Evolutionary conservation across 306 rosid genomes (phyloP).

Genomic region (Argentina anserina): DNA sequence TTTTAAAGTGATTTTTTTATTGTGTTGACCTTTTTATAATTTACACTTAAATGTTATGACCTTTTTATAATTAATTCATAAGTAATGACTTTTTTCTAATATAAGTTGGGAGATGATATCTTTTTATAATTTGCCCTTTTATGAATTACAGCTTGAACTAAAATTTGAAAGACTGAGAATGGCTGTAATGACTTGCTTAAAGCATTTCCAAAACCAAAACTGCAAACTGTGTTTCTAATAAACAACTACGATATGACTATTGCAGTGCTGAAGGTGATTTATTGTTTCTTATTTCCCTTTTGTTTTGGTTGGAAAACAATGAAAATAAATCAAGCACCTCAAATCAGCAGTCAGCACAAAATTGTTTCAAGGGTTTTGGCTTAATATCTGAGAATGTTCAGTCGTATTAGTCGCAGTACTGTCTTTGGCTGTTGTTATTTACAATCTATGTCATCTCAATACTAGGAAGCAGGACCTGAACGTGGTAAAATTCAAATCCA

Average conservation of each 20-base stretch:
- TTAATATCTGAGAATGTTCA: not conserved
- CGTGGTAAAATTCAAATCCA: constrained; percentile 89
- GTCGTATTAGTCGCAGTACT: not conserved
- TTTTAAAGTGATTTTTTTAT: no score
- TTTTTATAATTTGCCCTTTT: no score
- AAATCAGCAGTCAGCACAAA: constrained; percentile 3
- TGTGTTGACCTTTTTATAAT: no score
- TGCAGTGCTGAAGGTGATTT: constrained; percentile 74
- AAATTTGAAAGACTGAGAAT: no score
- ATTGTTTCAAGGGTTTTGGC: not conserved
- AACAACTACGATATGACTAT: constrained; percentile 97
- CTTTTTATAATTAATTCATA: no score
- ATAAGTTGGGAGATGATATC: no score
- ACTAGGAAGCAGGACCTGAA: constrained; percentile 86
- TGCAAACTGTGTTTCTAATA: constrained; percentile 80
- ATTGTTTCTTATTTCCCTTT: constrained; percentile 17
- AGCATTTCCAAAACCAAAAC: constrained; percentile 66
- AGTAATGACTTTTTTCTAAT: no score
- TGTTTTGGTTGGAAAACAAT: not conserved
- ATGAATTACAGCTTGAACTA: constrained; percentile 69
- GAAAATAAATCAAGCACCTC: constrained; percentile 9
- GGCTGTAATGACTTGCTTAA: no score
- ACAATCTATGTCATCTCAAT: constrained; percentile 17
- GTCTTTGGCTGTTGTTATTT: constrained; percentile 16
- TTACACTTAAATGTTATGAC: no score